Conservation (phyloP, 805 yeast species). For the Yueomyces sinensis region DNA sequence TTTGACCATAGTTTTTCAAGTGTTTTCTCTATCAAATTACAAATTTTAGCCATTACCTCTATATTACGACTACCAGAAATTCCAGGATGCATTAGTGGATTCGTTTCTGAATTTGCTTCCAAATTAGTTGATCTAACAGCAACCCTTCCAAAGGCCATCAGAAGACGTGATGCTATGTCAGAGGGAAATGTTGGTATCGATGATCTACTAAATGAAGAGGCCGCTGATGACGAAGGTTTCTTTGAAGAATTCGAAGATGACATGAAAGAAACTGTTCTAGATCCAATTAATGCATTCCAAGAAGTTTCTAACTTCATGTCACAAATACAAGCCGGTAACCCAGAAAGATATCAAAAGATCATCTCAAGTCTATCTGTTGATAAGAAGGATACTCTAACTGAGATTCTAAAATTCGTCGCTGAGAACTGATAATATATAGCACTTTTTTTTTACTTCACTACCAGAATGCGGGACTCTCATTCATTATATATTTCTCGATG, state of each 20-base stretch:
- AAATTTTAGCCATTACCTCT: constrained; percentile 50
- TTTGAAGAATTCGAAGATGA: constrained; percentile 56
- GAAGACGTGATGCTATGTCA: constrained; percentile 46
- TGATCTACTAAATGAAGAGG: constrained; percentile 13
- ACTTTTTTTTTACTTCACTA: too few relatives aligned
- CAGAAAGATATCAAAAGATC: constrained; percentile 30
- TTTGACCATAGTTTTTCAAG: constrained; percentile 41
- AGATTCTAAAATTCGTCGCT: constrained; percentile 21
- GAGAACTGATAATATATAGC: too few relatives aligned
- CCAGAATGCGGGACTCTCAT: too few relatives aligned
- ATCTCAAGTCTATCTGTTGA: constrained; percentile 20
- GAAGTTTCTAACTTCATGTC: constrained; percentile 46
- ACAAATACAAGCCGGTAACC: constrained; percentile 33
- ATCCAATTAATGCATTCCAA: constrained; percentile 54
- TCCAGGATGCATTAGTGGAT: constrained; percentile 25
- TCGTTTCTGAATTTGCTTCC: constrained; percentile 36
- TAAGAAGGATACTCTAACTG: constrained; percentile 18
- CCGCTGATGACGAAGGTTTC: constrained; percentile 37
- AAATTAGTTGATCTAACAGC: constrained; percentile 39
- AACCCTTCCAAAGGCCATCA: constrained; percentile 60
- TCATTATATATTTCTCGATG: too few relatives aligned
- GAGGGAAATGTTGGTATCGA: constrained; percentile 33
- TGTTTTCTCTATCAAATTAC: constrained; percentile 69
- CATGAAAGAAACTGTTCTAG: constrained; percentile 67
- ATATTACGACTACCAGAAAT: constrained; percentile 30